Evolutionary conservation across 192 early-diverging fungal genomes (phyloP), one percentile per base, ranked within the genome.

Genomic region (Helicostylum pulchrum): DNA sequence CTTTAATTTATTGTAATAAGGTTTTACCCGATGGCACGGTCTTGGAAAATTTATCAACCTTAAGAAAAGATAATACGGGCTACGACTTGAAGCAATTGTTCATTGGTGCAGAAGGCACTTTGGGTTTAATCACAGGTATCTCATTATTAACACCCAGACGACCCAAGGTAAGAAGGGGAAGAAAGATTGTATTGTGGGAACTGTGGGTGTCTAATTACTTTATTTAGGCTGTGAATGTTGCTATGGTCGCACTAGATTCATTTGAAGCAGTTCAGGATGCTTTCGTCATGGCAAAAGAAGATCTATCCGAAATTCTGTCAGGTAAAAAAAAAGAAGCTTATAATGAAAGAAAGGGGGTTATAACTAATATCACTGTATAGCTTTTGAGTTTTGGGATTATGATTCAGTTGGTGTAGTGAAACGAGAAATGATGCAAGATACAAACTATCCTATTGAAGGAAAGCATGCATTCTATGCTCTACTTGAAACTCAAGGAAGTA

Each of bases 41-140:
- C 2, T 74, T 99, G 53, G 80, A 93, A 46, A 92, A 87, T 55
- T 73, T 94, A 15, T 85, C 83, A 10, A 90, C 83, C 10, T 59
- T 99, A 74, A 84, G 96, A 53, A 99, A 99, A 72, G 97, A 99
- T 70, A 98, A 95, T 72, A 99, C 97, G 21, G 97, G 95, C 3
- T 96, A 92, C 59, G 97, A 99, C 69, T 71, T 99, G 32, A 99
- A 99, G 80, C 97, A 99, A 75, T 80, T 99, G 31, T 97, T 99
- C 66, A 96, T 99, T 61, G 97, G 97, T 8, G 85, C 93, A 10
- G 97, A 99, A 73, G 97, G 97, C 17, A 94, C 94, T 2, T 74
- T 99, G 52, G 97, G 97, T 3, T 83, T 99, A 46, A 85, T 99
- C 53, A 98, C 97, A 0, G 92, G 85, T 34, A 92, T 97, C 11